Evolutionary conservation across 1,284 basidiomycete species (phyloP), one percentile per base, ranked within the genome.

Genomic region (Rhizoctonia solani): DNA sequence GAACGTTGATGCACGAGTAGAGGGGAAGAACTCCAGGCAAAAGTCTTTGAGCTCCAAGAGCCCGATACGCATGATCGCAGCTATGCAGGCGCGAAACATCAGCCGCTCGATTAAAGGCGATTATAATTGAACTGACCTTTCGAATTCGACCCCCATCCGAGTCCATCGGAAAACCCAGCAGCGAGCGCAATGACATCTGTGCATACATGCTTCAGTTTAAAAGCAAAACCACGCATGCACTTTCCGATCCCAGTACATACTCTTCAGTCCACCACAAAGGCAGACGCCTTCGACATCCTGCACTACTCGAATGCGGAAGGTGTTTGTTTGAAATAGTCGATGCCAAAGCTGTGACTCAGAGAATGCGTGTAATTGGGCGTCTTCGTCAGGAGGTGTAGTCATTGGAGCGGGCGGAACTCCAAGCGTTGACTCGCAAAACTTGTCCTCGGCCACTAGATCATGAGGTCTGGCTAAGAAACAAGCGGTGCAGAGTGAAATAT

Each of bases 391-490:
- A 74, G 69, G 78, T 76, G 47, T 72, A 4, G 58, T 52, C 58
- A 63, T 63, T 70, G 30, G 68, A 66, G 2, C 32, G 13, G 74
- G 69, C 4, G 79, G 77, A 69, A 80, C 81, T 13, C 83, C 84
- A 71, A 86, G 82, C 19, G 83, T 85, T 5, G 83, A 84, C 72
- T 85, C 83, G 59, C 80, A 81, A 74, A 84, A 85, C 73, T 81
- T 80, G 68, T 80, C 82, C 68, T 77, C 74, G 21, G 82, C 82
- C 29, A 83, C 82, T 77, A 50, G 3, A 23, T 37, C 8, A 42
- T 25, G 61, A 65, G 30, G 68, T 67, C 32, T 21, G 42, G 16
- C 25, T 21, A n/a, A 11, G 13, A 23, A 32, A 30, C 44, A 9
- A 6, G 44, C 44, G 5, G 21, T 9, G 6, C 19, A 9, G n/a